Base-by-base conservation (phyloP, 2,329 filamentous ascomycete species). In the Colletotrichum truncatum region DNA sequence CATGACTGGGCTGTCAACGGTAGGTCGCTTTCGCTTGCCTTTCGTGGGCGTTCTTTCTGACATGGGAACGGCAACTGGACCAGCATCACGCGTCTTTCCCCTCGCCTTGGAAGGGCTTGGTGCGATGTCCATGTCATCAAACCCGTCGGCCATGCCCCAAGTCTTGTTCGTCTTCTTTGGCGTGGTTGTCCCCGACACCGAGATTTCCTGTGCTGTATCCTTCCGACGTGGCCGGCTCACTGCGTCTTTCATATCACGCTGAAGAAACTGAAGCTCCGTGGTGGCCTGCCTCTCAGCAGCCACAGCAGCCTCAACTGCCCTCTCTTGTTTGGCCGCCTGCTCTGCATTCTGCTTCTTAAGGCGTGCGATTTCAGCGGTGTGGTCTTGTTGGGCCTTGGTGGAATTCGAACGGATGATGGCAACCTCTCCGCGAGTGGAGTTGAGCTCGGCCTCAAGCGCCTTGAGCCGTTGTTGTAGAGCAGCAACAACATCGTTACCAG, bases 391-490 rank as follows among this genome's bases (percentile, higher is more conserved):
- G 0, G 84, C 80, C 70, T 88, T 90, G 52, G 90, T 86, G 39
- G 88, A 84, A 65, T 92, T 93, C 65, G 87, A 86, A 32, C 93
- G 87, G n/a, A 94, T 83, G 66, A 94, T 93, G 53, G 91, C 85
- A 26, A 89, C 89, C 74, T 94, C 92, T 52, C 93, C 93, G 16
- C 87, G 82, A 70, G 92, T 91, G 3, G 85, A 84, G 57, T 82
- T 83, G 14, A 91, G 82, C 52, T 89, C 86, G 6, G 84, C 78
- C 69, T 87, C 83, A 3, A 90, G 79, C 2, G 82, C 79, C 7
- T 78, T 77, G 32, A 89, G 76, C 36, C 85, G 82, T 28, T 85
- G 83, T 69, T 87, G 84, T 2, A 88, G 76, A 0, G 81, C 77
- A 4, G 81, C 75, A 6, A 84, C 64, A 25, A 84, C 74, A 64